These are phyloP conservation scores for Croton setiger DNA, from an alignment of 441 rosid genomes.

Conservation along the genomic window DNA sequence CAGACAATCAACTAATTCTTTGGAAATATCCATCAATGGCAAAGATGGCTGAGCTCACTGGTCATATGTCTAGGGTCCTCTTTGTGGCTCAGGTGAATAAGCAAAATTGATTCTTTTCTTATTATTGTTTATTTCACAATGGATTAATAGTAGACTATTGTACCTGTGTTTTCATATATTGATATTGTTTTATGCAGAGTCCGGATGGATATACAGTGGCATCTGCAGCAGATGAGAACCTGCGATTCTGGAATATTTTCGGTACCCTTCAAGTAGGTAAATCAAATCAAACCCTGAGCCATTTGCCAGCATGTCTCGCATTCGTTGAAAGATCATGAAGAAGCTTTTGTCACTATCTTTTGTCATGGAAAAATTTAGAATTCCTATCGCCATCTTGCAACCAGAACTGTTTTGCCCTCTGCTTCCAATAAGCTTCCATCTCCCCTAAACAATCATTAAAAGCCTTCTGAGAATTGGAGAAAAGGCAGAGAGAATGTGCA, in stretches of 20 bases:
- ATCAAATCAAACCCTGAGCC: constrained; percentile 32
- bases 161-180: background rate
- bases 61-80: constrained; percentile 50
- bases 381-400: too few relatives aligned
- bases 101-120: background rate
- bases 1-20: constrained; percentile 47
- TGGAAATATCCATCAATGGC: constrained; percentile 57
- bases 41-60: constrained; percentile 44
- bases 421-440: too few relatives aligned
- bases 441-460: too few relatives aligned
- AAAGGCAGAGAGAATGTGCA: too few relatives aligned
- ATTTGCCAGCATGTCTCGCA: constrained; percentile 30
- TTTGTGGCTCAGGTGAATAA: constrained; percentile 35
- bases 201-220: constrained; percentile 48
- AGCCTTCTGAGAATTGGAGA: too few relatives aligned
- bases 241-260: constrained; percentile 44
- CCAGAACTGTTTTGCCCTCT: too few relatives aligned
- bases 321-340: too few relatives aligned
- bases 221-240: constrained; percentile 43
- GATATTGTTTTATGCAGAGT: constrained; percentile 24
- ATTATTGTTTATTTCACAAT: background rate
- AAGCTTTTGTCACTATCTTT: too few relatives aligned
- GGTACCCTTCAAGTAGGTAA: constrained; percentile 34
- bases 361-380: too few relatives aligned
- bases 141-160: background rate